Evolutionary conservation across 2,329 filamentous ascomycete genomes (phyloP).

Genomic region (Cercospora janseana): DNA sequence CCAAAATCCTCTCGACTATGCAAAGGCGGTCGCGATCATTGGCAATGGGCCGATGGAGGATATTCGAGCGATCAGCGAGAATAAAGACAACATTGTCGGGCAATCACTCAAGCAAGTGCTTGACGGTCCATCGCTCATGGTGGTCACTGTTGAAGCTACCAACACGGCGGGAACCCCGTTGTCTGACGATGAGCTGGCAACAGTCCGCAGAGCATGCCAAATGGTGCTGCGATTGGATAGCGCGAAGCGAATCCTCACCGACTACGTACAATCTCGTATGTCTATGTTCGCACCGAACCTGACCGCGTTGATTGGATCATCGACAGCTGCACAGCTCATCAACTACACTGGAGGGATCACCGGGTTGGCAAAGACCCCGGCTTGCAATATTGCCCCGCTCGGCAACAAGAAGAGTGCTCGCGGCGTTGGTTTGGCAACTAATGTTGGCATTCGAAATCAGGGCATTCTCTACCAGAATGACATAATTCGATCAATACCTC

Average conservation of each 20-base stretch:
- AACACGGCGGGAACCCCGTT: conserved; percentile 81
- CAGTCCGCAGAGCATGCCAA: conserved; percentile 74
- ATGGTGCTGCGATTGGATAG: conserved; percentile 85
- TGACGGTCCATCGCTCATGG: conserved; percentile 88
- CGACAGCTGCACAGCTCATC: conserved; percentile 93
- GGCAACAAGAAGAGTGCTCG: conserved; percentile 84
- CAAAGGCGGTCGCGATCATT: conserved; percentile 89
- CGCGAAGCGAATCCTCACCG: conserved; percentile 81
- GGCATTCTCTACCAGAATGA: conserved; percentile 91
- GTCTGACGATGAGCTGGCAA: conserved; percentile 68
- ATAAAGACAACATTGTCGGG: conserved; percentile 73
- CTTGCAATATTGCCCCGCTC: conserved; percentile 87
- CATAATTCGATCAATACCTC: conserved; percentile 79
- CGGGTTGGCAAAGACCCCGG: conserved; percentile 84
- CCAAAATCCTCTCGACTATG: conserved; percentile 89
- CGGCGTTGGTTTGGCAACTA: conserved; percentile 77
- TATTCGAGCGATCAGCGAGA: conserved; percentile 75
- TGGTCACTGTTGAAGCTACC: conserved; percentile 90
- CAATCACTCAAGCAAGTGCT: conserved; percentile 75
- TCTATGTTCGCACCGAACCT: conserved; percentile 92
- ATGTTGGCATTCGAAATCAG: conserved; percentile 85
- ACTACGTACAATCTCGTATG: conserved; percentile 97
- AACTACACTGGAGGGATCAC: conserved; percentile 88
- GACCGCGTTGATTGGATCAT: conserved; percentile 82
- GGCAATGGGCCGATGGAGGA: conserved; percentile 88